Base-by-base conservation (phyloP, 2,329 filamentous ascomycete genomes). In the Conoideocrella luteorostrata region DNA sequence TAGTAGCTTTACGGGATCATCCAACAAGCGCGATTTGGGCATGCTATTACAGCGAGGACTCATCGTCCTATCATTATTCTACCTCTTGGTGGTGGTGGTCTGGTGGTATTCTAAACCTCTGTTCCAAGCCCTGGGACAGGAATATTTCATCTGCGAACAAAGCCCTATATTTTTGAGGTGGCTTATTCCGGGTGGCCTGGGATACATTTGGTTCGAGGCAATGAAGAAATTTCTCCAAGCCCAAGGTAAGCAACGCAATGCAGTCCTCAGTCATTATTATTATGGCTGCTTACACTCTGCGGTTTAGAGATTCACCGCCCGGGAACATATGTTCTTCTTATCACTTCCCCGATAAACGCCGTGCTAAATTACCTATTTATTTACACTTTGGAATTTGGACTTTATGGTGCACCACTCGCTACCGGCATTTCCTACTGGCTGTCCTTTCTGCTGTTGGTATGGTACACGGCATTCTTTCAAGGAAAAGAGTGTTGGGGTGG, bases 141-240 rank as follows among this genome's bases (percentile, higher is more conserved):
- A 89, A 53, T 78, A 86, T 29, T 82, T 82, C 47, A 82, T 95
- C 24, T 88, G 85, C 32, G 68, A 77, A 20, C 80, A 90, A 47
- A 86, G 39, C 21, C 6, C 39, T 7, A 21, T 18, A 7, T 95
- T 94, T 49, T 65, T 95, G 7, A 80, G 74, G 3, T 78, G 80
- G 11, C 65, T 95, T 36, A 85, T 88, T 1, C 88, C 88, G 0
- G 88, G 88, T 0, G 88, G 88, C 0, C 64, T 95, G 29, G 88
- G 88, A 0, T 95, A 95, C 55, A 80, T 95, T 32, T 94, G 86
- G 67, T 95, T 95, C 47, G 88, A 94, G 64, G 74, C 79, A 5
- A 79, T 89, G 58, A 95, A 95, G 67, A 87, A 91, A 54, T 95
- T 83, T 53, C 73, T 94, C 1, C 89, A 95, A 63, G 89, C 89